Evolutionary conservation across 108 stramenopile species (phyloP), one percentile per base, ranked within the genome.

Genomic region (Fistulifera pelliculosa): DNA sequence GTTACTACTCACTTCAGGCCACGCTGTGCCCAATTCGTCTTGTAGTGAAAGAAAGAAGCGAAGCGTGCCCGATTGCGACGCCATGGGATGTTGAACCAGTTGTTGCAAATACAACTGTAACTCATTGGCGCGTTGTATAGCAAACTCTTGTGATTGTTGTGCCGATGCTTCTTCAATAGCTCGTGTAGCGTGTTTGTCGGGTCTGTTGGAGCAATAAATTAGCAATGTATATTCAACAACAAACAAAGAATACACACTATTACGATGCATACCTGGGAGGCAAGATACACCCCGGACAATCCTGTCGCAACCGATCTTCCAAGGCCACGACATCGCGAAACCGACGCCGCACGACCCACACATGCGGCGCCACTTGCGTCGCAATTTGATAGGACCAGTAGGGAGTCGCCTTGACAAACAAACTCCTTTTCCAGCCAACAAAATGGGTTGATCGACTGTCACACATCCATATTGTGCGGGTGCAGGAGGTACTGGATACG

Each of bases 1-100:
- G 61, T 76, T 81, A 23, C 68, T 57, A n/a, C 73, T 75, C 8
- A 86, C 82, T 64, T 93, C 91, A 17, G 91, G 82, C 91, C 91
- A 93, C 5, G 85, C 86, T 52, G 86, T 89, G 17, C 91, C 91
- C 47, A 93, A 71, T 55, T 93, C 83, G 69, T 93, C 91, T 64
- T 86, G 83, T 28, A 93, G 56, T 14, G 80, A 70, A 24, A 93
- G 54, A 54, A 93, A 93, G 28, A 86, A 57, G 16, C 67, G 70
- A 26, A 93, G 63, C 18, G 68, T 68, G 16, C 76, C 76, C 8
- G 75, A 57, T 8, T 60, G 56, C 27, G 71, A 71, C 1, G 73
- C 79, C 19, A 73, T 54, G 12, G 91, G 91, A 65, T 93, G 91
- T 0, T 53, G 27, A 13, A 60, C 69, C 31, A 86, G 65, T 26